These are phyloP conservation scores for Hymenoscyphus salicellus DNA, from an alignment of 2,329 filamentous ascomycete species.

Conservation along the genomic window DNA sequence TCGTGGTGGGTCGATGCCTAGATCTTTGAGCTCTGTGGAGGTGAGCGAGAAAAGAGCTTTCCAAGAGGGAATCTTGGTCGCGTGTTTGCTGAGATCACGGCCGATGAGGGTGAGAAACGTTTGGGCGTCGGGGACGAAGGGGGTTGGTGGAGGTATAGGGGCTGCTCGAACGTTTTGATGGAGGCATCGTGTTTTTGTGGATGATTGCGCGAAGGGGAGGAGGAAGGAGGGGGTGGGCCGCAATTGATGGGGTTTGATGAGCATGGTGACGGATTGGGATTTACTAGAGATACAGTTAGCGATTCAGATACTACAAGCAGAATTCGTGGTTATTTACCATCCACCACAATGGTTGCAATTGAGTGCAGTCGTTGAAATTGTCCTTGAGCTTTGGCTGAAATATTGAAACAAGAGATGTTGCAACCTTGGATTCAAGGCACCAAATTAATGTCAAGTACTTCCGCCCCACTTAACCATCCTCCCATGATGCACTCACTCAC, in stretches of 20 bases:
- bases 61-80: constrained; percentile 86
- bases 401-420: background rate
- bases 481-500: no score
- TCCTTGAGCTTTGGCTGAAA: background rate
- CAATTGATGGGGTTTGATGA: constrained; percentile 29
- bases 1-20: constrained; percentile 83
- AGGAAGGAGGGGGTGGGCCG: constrained; percentile 35
- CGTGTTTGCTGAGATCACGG: constrained; percentile 76
- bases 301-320: constrained; percentile 2
- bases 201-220: constrained; percentile 32
- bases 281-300: background rate
- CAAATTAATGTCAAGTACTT: no score
- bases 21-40: constrained; percentile 72
- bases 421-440: no score
- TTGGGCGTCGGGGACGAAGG: constrained; percentile 78
- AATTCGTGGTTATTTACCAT: background rate
- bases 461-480: no score
- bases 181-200: constrained; percentile 37
- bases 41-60: constrained; percentile 81
- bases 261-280: constrained; percentile 26
- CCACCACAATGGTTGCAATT: constrained; percentile 5
- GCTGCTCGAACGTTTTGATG: constrained; percentile 40
- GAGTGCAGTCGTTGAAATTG: constrained; percentile 17
- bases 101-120: constrained; percentile 92
- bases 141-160: constrained; percentile 66